phyloP scores from a whole-genome alignment of 371 early-diverging fungal species.

The Apophysomyces variabilis region DNA sequence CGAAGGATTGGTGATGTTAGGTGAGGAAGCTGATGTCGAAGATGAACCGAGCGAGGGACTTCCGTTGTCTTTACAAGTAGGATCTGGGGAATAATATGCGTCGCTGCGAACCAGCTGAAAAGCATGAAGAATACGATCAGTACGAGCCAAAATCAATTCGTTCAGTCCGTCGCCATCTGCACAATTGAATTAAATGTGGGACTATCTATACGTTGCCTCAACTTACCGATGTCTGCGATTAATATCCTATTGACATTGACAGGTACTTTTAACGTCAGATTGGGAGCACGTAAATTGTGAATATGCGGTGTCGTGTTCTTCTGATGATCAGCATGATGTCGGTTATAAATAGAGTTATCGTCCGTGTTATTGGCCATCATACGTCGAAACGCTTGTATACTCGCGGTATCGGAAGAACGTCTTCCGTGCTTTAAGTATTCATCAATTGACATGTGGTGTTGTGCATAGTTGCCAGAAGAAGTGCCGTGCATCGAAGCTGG shows the following conservation, averaged over 20 bases:
- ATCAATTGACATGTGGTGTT: slow-evolving; percentile 37
- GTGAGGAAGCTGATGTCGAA: slow-evolving; percentile 19
- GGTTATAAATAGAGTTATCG: slow-evolving; percentile 3
- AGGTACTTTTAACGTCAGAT: slow-evolving; percentile 74
- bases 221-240: slow-evolving; percentile 73
- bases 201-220: neutral
- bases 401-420: slow-evolving; percentile 47
- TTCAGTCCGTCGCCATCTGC: slow-evolving; percentile 76
- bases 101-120: slow-evolving; percentile 46
- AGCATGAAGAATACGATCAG: slow-evolving; percentile 82
- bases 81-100: neutral
- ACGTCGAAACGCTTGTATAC: slow-evolving; percentile 41
- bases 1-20: slow-evolving; percentile 9
- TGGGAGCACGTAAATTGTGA: slow-evolving; percentile 61
- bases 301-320: slow-evolving; percentile 20
- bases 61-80: neutral
- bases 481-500: slow-evolving; percentile 19
- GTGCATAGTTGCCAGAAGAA: slow-evolving; percentile 19
- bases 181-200: neutral
- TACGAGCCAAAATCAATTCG: slow-evolving; percentile 79
- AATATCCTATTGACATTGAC: slow-evolving; percentile 79
- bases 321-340: slow-evolving; percentile 12
- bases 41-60: slow-evolving; percentile 15
- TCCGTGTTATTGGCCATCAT: slow-evolving; percentile 30
- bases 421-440: slow-evolving; percentile 47